Percentiles rank a stretch among this genome's conserved stretches.
Evolutionary conservation across 257 asterid species (phyloP).

Genomic region (Scutellaria barbata): DNA sequence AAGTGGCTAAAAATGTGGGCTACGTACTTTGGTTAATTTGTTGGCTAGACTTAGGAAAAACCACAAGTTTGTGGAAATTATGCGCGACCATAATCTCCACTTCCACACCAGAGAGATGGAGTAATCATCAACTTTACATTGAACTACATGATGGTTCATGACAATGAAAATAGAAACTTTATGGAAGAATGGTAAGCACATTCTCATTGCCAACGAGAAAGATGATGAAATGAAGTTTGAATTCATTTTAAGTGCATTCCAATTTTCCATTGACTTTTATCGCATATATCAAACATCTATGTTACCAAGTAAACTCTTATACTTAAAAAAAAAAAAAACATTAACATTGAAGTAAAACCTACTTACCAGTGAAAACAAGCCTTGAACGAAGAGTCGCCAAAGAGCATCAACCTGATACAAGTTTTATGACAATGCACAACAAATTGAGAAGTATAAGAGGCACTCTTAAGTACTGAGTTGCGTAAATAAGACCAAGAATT

Average conservation of each 20-base stretch:
- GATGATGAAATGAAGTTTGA: not conserved
- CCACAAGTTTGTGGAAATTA: too few species aligned
- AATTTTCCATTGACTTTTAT: not conserved
- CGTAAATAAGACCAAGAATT: conserved; percentile 82
- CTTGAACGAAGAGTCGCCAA: conserved; percentile 10
- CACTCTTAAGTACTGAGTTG: conserved; percentile 78
- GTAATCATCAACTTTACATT: too few species aligned
- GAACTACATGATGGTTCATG: not conserved
- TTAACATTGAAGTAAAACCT: not conserved
- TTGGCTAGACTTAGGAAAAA: too few species aligned
- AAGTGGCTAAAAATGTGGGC: too few species aligned
- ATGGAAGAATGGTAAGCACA: conserved; percentile 15
- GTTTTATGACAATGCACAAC: conserved; percentile 62
- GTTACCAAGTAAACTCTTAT: conserved; percentile 15
- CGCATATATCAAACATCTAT: conserved; percentile 13
- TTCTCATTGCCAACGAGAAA: not conserved
- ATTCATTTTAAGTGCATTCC: conserved; percentile 8
- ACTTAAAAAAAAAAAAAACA: conserved; percentile 6
- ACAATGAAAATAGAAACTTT: not conserved
- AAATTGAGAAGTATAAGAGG: conserved; percentile 66
- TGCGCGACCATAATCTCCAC: not conserved
- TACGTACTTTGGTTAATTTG: too few species aligned
- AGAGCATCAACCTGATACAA: conserved; percentile 74
- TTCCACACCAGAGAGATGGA: not conserved
- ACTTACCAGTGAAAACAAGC: conserved; percentile 37